Base-by-base conservation (phyloP, 805 yeast species). In the Suhomyces kilbournensis region DNA sequence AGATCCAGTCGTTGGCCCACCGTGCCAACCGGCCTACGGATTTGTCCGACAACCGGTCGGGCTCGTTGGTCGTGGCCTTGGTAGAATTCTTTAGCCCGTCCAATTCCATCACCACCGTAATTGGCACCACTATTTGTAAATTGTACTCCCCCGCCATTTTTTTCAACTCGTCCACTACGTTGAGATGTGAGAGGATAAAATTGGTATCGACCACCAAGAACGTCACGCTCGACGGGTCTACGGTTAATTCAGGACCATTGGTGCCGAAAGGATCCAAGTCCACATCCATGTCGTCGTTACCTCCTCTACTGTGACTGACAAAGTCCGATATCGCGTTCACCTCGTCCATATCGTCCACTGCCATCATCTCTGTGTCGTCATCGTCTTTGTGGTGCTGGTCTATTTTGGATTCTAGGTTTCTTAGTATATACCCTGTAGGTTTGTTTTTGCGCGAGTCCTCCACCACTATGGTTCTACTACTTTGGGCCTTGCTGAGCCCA, bases 121-220 rank as follows among this genome's bases (percentile, higher is more conserved):
- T 70, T 0, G 98, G 98, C 3, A 92, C 73, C 0, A 92, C 72
- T 1, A 92, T 71, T 46, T 64, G 64, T 47, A 82, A 79, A 15
- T 77, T 72, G 60, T 74, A 84, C 10, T 66, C 53, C 0, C 56
- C 48, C 3, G 77, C 77, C 7, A 80, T 51, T 1, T 60, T 60
- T 3, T 77, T 65, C 23, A 92, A 62, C 0, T 76, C 77, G 46
- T 86, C 83, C 7, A 91, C 57, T 1, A 88, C 67, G 17, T 72
- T 66, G 44, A 90, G 66, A 63, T 90, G 91, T 1, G 90, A 81
- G 3, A 92, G 68, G 12, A 89, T 73, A 63, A 92, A 89, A 63
- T 92, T 92, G 2, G 97, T 92, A 64, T 92, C 97, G 0, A 90
- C 72, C 0, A 91, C 84, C 54, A 90, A 70, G 19, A 73, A 70